Conservation (phyloP, 1,284 basidiomycete genomes). For the Boletellus sp. region DNA sequence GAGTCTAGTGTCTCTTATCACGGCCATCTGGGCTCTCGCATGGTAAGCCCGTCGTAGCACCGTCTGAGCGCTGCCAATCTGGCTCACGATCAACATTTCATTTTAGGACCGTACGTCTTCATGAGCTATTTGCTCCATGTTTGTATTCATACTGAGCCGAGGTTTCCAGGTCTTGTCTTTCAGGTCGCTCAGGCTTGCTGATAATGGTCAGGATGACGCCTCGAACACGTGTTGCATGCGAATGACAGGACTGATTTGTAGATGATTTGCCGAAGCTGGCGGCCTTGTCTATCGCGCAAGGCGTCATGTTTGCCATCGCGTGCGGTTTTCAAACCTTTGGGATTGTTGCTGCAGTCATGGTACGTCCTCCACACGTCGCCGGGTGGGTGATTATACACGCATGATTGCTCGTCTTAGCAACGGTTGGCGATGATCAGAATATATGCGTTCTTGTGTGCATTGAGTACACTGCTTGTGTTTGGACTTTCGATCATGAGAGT, state of each 20-base stretch:
- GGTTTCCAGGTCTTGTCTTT: slow-evolving; percentile 53
- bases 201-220: slow-evolving; percentile 38
- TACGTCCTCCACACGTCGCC: slow-evolving; percentile 35
- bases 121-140: background rate
- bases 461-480: slow-evolving; percentile 50
- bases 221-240: slow-evolving; percentile 8
- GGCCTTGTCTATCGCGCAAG: slow-evolving; percentile 58
- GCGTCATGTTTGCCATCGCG: slow-evolving; percentile 49
- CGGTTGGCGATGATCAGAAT: slow-evolving; percentile 50
- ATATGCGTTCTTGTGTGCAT: slow-evolving; percentile 52
- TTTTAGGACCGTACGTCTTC: slow-evolving; percentile 48
- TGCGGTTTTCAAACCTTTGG: slow-evolving; percentile 59
- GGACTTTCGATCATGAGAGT: slow-evolving; percentile 54
- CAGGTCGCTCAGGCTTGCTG: slow-evolving; percentile 47
- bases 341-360: slow-evolving; percentile 48
- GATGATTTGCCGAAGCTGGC: slow-evolving; percentile 49
- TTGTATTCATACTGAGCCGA: background rate
- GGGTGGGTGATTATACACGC: background rate
- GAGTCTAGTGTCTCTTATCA: slow-evolving; percentile 42
- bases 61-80: background rate
- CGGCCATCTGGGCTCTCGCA: slow-evolving; percentile 56
- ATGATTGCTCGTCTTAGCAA: slow-evolving; percentile 47
- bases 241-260: slow-evolving; percentile 19
- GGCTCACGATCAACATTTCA: background rate
- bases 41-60: slow-evolving; percentile 43